Conservation (phyloP, 1,284 basidiomycete species). For the Naganishia cerealis region DNA sequence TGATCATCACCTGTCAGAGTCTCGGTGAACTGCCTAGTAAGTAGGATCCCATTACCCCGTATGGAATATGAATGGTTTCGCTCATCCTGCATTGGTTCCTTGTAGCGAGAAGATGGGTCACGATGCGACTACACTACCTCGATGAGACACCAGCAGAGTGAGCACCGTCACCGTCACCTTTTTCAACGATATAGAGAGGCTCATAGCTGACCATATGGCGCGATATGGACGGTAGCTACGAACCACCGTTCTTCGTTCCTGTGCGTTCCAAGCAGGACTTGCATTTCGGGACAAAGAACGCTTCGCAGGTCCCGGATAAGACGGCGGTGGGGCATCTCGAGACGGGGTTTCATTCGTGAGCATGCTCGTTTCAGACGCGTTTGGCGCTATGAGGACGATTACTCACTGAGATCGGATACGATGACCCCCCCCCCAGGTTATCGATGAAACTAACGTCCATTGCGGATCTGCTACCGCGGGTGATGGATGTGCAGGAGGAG, state of each 20-base stretch:
- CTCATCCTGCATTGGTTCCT: neutral
- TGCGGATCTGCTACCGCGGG: constrained; percentile 21
- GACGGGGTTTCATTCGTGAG: constrained; percentile 34
- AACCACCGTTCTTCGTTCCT: constrained; percentile 33
- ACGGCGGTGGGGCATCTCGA: constrained; percentile 25
- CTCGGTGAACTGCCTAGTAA: constrained; percentile 32
- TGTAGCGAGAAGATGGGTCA: constrained; percentile 30
- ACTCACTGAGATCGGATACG: neutral
- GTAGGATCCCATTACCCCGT: neutral
- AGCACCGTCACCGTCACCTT: neutral
- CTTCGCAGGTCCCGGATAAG: constrained; percentile 18
- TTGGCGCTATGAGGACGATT: neutral
- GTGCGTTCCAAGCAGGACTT: constrained; percentile 9
- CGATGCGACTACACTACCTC: constrained; percentile 32
- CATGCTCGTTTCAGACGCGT: neutral
- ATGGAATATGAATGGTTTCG: too few relatives aligned
- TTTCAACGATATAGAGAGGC: neutral
- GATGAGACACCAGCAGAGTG: constrained; percentile 31
- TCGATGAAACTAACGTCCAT: constrained; percentile 33
- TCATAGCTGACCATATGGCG: neutral
- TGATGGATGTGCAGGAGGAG: constrained; percentile 5
- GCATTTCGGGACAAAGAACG: constrained; percentile 29
- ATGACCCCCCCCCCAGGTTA: constrained; percentile 5
- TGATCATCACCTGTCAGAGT: constrained; percentile 33
- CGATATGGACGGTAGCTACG: constrained; percentile 18